Conservation (phyloP, 2,329 filamentous ascomycete genomes). For the Pseudohalonectria lignicola region DNA sequence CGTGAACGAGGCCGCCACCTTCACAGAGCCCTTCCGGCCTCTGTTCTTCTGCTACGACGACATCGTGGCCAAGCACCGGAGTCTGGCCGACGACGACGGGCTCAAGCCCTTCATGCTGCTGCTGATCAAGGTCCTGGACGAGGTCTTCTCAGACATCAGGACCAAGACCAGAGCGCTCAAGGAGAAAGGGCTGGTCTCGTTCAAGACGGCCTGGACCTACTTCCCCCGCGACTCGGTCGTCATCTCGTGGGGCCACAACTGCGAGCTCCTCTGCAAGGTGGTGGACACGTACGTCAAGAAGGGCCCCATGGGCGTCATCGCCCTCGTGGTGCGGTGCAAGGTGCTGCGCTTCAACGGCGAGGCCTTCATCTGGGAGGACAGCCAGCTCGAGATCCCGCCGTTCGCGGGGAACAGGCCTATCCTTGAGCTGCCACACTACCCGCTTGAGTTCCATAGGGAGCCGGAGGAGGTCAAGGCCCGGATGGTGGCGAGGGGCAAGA, state of each 20-base stretch:
- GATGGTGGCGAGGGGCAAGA: slow-evolving; percentile 22
- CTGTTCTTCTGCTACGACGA: slow-evolving; percentile 33
- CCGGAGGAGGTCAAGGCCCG: slow-evolving; percentile 15
- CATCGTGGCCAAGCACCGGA: slow-evolving; percentile 20
- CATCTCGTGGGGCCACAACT: slow-evolving; percentile 25
- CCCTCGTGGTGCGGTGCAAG: slow-evolving; percentile 18
- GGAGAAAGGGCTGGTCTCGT: slow-evolving; percentile 25
- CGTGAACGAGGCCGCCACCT: slow-evolving; percentile 20
- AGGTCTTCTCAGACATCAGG: slow-evolving; percentile 28
- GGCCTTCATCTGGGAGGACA: slow-evolving; percentile 27
- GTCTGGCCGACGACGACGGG: slow-evolving; percentile 12
- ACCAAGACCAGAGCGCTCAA: slow-evolving; percentile 23
- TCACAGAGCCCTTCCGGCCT: slow-evolving; percentile 26
- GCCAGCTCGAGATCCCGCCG: slow-evolving; percentile 15
- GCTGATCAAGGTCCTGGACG: slow-evolving; percentile 27
- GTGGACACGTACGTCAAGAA: slow-evolving; percentile 18
- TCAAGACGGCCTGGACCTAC: slow-evolving; percentile 29
- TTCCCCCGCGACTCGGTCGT: slow-evolving; percentile 27
- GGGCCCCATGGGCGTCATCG: slow-evolving; percentile 1
- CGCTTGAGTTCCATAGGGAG: slow-evolving; percentile 20
- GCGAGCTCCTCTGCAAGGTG: slow-evolving; percentile 29
- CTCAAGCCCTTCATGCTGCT: slow-evolving; percentile 27
- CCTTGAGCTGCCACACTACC: slow-evolving; percentile 25
- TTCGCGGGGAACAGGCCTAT: slow-evolving; percentile 30
- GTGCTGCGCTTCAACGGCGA: slow-evolving; percentile 27